Base-by-base conservation (phyloP, 805 yeast species). In the Metschnikowia vanudenii region DNA sequence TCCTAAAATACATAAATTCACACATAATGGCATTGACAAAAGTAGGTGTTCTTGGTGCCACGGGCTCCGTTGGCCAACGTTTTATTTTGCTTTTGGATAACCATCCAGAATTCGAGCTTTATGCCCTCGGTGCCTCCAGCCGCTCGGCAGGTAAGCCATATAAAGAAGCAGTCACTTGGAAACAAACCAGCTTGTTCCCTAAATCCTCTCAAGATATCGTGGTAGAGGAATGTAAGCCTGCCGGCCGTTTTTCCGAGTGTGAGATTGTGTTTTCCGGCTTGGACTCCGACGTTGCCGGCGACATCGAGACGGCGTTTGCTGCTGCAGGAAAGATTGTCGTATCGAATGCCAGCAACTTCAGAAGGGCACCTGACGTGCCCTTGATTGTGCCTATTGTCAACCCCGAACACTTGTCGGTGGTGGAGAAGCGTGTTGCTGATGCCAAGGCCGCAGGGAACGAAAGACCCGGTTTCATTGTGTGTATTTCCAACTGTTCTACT, bases 401-500 rank as follows among this genome's bases (percentile, higher is more conserved):
- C 74, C 82, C 96, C 5, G 95, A 88, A 54, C 99, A 94, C 68
- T 74, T 94, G 58, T 81, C 82, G 37, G 76, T 90, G 43, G 76
- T 89, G 44, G 85, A 80, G 57, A 70, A 79, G 44, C 79, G 79
- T 55, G 72, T 84, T 20, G 66, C 67, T 13, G 74, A 66, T 18
- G 84, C 90, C 30, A 74, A 75, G 55, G 74, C 76, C 22, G 67
- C 66, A 8, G 85, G 85, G 41, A 73, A 75, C 52, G 62, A 69
- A 60, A 81, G 72, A 62, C 82, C 84, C 47, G 99, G 99, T 38
- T 88, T 80, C 69, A 85, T 89, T 55, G 84, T 92, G 38, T 94
- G 99, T 73, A 94, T 92, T 63, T 91, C 98, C 49, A 94, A 94
- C 76, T 94, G 99, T 74, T 91, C 98, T 39, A 94, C 99, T 31